Conservation (phyloP, 306 rosid species). For the Quercus parvula region DNA sequence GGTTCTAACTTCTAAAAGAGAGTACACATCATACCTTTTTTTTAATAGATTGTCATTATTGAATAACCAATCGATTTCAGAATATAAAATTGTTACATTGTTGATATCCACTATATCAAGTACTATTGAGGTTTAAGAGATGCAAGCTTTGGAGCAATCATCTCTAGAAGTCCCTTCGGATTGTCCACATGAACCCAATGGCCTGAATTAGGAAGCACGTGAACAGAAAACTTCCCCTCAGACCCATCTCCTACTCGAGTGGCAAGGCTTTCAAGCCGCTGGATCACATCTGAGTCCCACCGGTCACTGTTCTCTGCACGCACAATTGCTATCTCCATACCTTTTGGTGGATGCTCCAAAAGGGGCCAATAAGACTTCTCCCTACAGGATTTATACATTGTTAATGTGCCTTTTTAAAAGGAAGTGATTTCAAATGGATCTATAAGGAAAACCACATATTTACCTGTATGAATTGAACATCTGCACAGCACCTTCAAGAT, state of each 20-base stretch:
- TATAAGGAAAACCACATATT: background rate
- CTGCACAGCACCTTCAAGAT: slow-evolving; percentile 72
- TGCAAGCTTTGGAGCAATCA: slow-evolving; percentile 65
- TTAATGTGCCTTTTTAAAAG: background rate
- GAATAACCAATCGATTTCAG: slow-evolving; percentile 8
- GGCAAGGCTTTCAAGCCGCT: slow-evolving; percentile 52
- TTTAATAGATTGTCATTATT: background rate
- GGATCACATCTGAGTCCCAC: slow-evolving; percentile 60
- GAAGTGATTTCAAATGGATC: background rate
- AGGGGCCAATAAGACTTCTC: slow-evolving; percentile 72
- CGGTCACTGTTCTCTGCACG: slow-evolving; percentile 89
- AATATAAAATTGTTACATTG: background rate
- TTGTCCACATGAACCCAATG: slow-evolving; percentile 98
- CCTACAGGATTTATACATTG: slow-evolving; percentile 32
- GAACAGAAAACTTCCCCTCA: slow-evolving; percentile 53
- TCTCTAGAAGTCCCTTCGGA: slow-evolving; percentile 82
- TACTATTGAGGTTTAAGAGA: slow-evolving; percentile 37
- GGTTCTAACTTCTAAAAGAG: background rate
- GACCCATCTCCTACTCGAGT: slow-evolving; percentile 36
- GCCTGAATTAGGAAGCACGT: slow-evolving; percentile 78
- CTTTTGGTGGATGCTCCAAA: slow-evolving; percentile 78
- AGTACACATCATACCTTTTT: background rate
- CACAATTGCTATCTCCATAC: slow-evolving; percentile 56
- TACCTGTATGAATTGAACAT: slow-evolving; percentile 91
- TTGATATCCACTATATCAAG: slow-evolving; percentile 6